Evolutionary conservation across 2,329 filamentous ascomycete genomes (phyloP).

Genomic region (Diaporthe caulivora): DNA sequence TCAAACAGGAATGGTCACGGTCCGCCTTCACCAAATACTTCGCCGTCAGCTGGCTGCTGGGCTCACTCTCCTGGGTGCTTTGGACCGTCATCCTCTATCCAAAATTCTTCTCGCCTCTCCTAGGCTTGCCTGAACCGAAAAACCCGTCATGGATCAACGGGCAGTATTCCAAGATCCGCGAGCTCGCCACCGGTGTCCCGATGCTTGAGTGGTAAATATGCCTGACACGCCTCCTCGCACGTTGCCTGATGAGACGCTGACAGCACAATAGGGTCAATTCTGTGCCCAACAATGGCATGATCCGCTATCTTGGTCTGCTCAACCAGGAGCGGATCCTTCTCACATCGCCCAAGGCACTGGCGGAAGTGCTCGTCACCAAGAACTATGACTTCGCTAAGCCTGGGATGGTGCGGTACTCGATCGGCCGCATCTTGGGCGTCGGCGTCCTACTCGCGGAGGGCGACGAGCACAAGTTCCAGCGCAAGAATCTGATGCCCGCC

Average conservation of each 20-base stretch:
- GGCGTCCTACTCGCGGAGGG: constrained; percentile 87
- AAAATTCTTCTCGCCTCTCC: constrained; percentile 62
- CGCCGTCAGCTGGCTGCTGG: constrained; percentile 50
- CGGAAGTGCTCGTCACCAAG: constrained; percentile 76
- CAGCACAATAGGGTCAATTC: constrained; percentile 63
- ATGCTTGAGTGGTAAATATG: constrained; percentile 60
- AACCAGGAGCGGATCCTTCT: constrained; percentile 74
- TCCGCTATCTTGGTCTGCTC: constrained; percentile 73
- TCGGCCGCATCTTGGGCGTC: constrained; percentile 76
- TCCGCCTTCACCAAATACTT: constrained; percentile 51
- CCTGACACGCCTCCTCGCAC: no score
- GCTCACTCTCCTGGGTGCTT: constrained; percentile 51
- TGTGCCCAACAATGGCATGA: constrained; percentile 76
- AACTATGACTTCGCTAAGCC: constrained; percentile 80
- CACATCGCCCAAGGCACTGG: constrained; percentile 73
- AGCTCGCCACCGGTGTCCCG: constrained; percentile 57
- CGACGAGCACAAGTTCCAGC: constrained; percentile 87
- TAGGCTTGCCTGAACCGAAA: constrained; percentile 59
- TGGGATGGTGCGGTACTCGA: constrained; percentile 60
- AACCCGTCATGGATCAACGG: constrained; percentile 61
- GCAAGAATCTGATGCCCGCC: constrained; percentile 83
- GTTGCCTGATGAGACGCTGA: constrained; percentile 37
- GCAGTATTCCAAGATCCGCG: constrained; percentile 57
- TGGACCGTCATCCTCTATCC: constrained; percentile 63
- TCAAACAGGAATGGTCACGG: constrained; percentile 48